Percentiles rank a stretch among this genome's conserved stretches.
These are phyloP conservation scores for Exophiala sp. DNA, from an alignment of 2,329 filamentous ascomycete species.

Conservation along the genomic window DNA sequence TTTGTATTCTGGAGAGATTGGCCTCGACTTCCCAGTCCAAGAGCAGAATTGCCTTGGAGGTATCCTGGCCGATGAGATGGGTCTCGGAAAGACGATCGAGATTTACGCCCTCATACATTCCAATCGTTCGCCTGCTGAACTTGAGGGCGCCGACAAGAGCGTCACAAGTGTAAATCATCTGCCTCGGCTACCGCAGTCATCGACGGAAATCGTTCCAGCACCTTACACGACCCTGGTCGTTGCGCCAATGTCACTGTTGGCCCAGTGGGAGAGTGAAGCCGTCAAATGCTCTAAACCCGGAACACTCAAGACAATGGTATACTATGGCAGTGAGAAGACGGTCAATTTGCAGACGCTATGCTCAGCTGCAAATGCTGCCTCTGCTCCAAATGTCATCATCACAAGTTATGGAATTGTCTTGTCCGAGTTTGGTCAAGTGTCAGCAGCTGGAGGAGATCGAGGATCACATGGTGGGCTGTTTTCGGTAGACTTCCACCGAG, in stretches of 20 bases:
- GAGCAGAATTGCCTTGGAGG: constrained; percentile 93
- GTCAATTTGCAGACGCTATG: constrained; percentile 76
- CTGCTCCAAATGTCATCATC: constrained; percentile 84
- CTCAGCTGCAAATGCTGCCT: constrained; percentile 65
- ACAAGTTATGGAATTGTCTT: constrained; percentile 91
- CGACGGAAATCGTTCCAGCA: constrained; percentile 60
- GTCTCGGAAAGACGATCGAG: constrained; percentile 95
- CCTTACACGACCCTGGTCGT: constrained; percentile 90
- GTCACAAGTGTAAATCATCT: constrained; percentile 56
- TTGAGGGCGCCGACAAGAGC: constrained; percentile 32
- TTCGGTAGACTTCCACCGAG: constrained; percentile 86
- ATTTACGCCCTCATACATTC: constrained; percentile 93
- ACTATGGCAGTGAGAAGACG: constrained; percentile 85
- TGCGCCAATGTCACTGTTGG: constrained; percentile 94
- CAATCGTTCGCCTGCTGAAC: constrained; percentile 60
- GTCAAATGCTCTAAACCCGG: constrained; percentile 83
- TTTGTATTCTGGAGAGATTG: constrained; percentile 91
- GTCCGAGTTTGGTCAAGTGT: constrained; percentile 79
- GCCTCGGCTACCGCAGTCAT: constrained; percentile 58
- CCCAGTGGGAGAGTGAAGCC: constrained; percentile 95
- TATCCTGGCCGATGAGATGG: constrained; percentile 94
- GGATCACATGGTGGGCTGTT: constrained; percentile 72
- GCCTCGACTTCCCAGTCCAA: constrained; percentile 84
- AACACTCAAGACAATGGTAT: constrained; percentile 78
- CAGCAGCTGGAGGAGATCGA: constrained; percentile 62